Percentiles rank a stretch among this genome's conserved stretches.
Evolutionary conservation across 2,329 filamentous ascomycete genomes (phyloP).

Genomic region (Paraconiothyrium sp.): DNA sequence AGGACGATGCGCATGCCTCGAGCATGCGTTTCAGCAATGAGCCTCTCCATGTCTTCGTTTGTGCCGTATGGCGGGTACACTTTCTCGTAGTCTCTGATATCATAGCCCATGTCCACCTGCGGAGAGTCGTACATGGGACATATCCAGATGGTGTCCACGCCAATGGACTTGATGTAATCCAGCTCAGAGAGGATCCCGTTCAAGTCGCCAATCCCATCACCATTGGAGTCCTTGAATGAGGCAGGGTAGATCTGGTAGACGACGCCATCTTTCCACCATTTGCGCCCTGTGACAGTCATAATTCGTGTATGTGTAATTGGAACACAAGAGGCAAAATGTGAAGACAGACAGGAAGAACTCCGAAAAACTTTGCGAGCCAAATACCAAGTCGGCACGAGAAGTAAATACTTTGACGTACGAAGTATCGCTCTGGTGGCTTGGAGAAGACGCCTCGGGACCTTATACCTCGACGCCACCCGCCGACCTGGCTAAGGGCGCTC

Average conservation of each 20-base stretch:
- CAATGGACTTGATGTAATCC: conserved; percentile 63
- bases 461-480: conserved; percentile 17
- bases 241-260: conserved; percentile 71
- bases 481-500: conserved; percentile 3
- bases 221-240: conserved; percentile 68
- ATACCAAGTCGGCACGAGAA: background rate
- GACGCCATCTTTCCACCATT: conserved; percentile 69
- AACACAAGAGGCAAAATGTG: background rate
- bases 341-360: background rate
- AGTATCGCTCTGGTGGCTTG: conserved; percentile 17
- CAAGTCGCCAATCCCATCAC: conserved; percentile 66
- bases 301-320: conserved; percentile 9
- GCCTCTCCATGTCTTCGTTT: conserved; percentile 50
- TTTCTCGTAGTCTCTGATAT: conserved; percentile 49
- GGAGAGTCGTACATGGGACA: conserved; percentile 56
- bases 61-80: conserved; percentile 53
- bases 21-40: conserved; percentile 48
- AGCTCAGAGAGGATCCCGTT: conserved; percentile 66
- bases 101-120: conserved; percentile 57
- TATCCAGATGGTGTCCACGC: conserved; percentile 51
- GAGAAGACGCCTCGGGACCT: conserved; percentile 11
- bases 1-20: conserved; percentile 51
- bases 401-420: background rate
- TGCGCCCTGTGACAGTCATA: conserved; percentile 45
- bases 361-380: background rate